Base-by-base conservation (phyloP, 1,284 basidiomycete genomes). In the Naganishia cerealis region DNA sequence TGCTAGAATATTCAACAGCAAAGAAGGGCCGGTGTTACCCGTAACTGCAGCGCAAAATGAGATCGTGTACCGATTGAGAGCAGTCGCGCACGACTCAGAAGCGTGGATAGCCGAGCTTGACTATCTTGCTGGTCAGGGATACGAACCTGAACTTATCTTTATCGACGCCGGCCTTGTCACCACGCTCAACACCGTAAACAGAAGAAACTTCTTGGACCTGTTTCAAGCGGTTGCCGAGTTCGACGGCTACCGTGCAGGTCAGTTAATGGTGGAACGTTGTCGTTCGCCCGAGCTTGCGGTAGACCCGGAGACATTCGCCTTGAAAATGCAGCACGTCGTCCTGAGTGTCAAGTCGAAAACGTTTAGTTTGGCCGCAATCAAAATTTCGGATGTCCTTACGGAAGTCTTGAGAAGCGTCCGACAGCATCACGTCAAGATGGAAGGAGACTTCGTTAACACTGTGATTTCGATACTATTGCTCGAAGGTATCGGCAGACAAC, bases 401-500 rank as follows among this genome's bases (percentile, higher is more conserved):
- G 90, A 95, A 72, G 94, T 97, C 9, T 82, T 99, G 54, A 87
- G 83, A 73, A 88, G 89, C n/a, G 94, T 99, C 1, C 83, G 94
- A 61, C 85, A 87, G 72, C 94, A 98, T 79, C 96, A 97, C 77
- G 96, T 99, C 73, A 97, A 94, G 84, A 91, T 99, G 88, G 95
- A 99, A 81, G 92, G 90, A 15, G 96, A 99, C 79, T 99, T 99
- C 77, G 88, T 99, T 75, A 98, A 99, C 78, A 99, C 96, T 0
- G 93, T 99, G 61, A 90, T 99, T 70, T 91, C 90, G 10, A 93
- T 98, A 67, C 80, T 99, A 68, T 78, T 99, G 63, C 82, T 99
- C 55, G 96, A 99, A 81, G 96, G 96, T 0, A 98, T 99, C 72
- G 96, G 96, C 18, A 82, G 96, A 66, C 92, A 91, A 80, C 80